A percentile compares a stretch with the other conserved stretches of the same genome.
Conservation (phyloP, 2,329 filamentous ascomycete species). For the Pyricularia pennisetigena region DNA sequence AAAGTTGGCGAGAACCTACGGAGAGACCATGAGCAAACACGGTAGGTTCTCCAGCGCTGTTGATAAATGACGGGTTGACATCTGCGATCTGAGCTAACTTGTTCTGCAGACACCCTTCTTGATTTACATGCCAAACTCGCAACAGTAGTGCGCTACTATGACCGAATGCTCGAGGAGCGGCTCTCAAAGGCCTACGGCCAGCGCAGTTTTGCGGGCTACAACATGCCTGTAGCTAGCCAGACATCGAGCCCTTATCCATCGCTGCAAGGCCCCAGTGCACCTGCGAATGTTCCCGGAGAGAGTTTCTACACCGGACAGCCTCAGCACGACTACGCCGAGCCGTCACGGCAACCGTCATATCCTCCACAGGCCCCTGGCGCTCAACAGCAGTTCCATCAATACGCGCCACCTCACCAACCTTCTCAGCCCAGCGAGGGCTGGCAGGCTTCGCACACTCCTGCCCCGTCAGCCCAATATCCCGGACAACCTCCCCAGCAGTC, state of each 20-base stretch:
- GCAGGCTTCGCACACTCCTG: conserved; percentile 30
- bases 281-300: conserved; percentile 45
- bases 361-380: conserved; percentile 21
- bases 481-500: conserved; percentile 18
- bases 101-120: conserved; percentile 67
- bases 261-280: conserved; percentile 38
- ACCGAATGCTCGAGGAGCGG: conserved; percentile 93
- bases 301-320: conserved; percentile 71
- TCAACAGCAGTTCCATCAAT: conserved; percentile 11
- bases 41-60: conserved; percentile 41
- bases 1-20: conserved; percentile 90
- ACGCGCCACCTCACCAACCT: conserved; percentile 28
- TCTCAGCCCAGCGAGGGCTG: conserved; percentile 41
- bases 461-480: conserved; percentile 25
- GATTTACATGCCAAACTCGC: conserved; percentile 93
- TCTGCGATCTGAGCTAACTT: neutral
- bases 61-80: too few species aligned
- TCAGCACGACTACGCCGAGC: conserved; percentile 33
- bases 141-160: conserved; percentile 94
- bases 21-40: conserved; percentile 99
- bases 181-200: conserved; percentile 88
- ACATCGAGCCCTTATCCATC: conserved; percentile 60
- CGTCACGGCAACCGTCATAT: conserved; percentile 43
- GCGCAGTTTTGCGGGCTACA: conserved; percentile 59
- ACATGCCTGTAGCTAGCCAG: conserved; percentile 39